Conservation (phyloP, 1,284 basidiomycete genomes). For the Serendipita sp. region DNA sequence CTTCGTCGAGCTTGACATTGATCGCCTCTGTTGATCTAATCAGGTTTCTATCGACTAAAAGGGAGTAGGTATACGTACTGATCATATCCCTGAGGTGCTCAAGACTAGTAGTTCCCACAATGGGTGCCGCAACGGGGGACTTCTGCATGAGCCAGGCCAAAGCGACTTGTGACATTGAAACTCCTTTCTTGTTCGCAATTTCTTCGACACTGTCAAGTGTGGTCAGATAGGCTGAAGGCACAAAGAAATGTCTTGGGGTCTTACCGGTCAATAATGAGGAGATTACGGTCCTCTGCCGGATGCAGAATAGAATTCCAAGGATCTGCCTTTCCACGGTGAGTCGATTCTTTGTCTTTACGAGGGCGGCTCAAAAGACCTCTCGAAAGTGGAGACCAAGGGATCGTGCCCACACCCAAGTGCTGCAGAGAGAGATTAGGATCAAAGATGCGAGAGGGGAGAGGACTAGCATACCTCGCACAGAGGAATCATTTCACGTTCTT, state of each 20-base stretch:
- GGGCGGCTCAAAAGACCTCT: slow-evolving; percentile 5
- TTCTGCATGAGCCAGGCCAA: slow-evolving; percentile 27
- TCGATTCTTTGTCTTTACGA: background rate
- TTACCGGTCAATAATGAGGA: background rate
- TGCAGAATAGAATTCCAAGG: background rate
- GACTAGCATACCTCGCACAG: slow-evolving; percentile 14
- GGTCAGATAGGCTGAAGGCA: background rate
- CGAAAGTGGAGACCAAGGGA: slow-evolving; percentile 27
- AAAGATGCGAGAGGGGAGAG: background rate
- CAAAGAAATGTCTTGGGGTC: background rate
- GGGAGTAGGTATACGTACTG: background rate
- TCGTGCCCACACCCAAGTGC: slow-evolving; percentile 21
- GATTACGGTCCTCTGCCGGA: background rate
- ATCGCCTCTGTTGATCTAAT: background rate
- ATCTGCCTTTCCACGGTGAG: background rate
- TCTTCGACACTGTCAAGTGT: slow-evolving; percentile 25
- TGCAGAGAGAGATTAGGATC: background rate
- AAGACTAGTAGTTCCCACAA: slow-evolving; percentile 21
- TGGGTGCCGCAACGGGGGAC: slow-evolving; percentile 23
- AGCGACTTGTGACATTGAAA: slow-evolving; percentile 30
- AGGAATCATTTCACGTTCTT: slow-evolving; percentile 56
- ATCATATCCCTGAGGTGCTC: slow-evolving; percentile 9
- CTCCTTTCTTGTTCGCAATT: slow-evolving; percentile 24
- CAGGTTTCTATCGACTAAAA: background rate
- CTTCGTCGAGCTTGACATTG: slow-evolving; percentile 9